Conservation (phyloP, 2,329 filamentous ascomycete genomes). For the Epichloe gansuensis region DNA sequence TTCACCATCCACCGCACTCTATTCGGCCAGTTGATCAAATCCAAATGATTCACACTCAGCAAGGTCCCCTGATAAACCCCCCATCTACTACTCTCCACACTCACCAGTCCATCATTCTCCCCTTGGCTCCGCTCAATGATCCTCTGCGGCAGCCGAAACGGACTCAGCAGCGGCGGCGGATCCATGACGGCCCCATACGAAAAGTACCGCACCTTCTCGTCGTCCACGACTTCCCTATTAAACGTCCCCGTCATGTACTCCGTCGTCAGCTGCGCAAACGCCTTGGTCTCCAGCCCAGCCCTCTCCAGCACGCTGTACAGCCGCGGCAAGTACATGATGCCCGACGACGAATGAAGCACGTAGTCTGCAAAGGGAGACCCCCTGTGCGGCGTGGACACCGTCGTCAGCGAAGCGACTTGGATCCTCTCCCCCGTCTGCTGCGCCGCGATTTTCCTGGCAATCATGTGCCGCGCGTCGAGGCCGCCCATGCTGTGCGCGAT, state of each 20-base stretch:
- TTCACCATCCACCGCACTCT: conserved; percentile 41
- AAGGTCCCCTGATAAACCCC: conserved; percentile 52
- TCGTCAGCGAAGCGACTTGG: conserved; percentile 37
- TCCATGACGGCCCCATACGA: conserved; percentile 45
- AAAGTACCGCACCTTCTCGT: conserved; percentile 42
- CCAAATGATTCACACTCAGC: conserved; percentile 47
- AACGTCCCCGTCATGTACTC: conserved; percentile 46
- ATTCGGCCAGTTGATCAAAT: conserved; percentile 58
- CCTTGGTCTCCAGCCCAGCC: conserved; percentile 42
- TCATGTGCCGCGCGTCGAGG: conserved; percentile 52
- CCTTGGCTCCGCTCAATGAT: conserved; percentile 41
- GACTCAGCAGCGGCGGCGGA: conserved; percentile 46
- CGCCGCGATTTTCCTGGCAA: conserved; percentile 26
- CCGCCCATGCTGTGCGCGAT: conserved; percentile 59
- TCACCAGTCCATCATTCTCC: conserved; percentile 55
- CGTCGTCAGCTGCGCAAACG: conserved; percentile 48
- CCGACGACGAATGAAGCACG: conserved; percentile 26
- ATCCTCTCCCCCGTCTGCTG: neutral
- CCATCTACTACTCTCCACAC: conserved; percentile 48
- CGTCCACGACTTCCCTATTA: conserved; percentile 44
- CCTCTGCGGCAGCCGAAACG: conserved; percentile 40
- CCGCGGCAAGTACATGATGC: conserved; percentile 36
- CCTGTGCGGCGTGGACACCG: conserved; percentile 42
- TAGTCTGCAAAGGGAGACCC: conserved; percentile 44
- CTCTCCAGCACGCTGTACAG: conserved; percentile 38